Conservation (phyloP, 306 rosid species). For the Quercus dentata region DNA sequence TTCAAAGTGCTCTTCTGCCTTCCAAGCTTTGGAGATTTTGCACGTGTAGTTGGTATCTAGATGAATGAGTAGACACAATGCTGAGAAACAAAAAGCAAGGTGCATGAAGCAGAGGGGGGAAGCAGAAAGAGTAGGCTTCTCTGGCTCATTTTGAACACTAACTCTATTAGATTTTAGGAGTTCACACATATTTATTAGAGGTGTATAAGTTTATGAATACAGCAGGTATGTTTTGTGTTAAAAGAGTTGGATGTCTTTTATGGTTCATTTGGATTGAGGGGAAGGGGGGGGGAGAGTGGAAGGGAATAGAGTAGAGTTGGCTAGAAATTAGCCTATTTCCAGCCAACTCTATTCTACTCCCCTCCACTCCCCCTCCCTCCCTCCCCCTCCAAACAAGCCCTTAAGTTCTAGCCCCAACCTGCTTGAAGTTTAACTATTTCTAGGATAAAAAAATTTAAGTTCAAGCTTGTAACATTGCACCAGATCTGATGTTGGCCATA, state of each 20-base stretch:
- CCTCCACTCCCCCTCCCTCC: no score
- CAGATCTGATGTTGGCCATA: background rate
- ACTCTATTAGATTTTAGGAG: background rate
- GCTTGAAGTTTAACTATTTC: background rate
- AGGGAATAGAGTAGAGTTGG: no score
- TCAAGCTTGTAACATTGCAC: background rate
- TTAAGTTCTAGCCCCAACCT: background rate
- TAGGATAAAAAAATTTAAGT: background rate
- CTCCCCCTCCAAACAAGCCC: background rate
- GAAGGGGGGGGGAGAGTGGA: no score
- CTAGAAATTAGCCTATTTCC: no score
- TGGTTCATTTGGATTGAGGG: no score
- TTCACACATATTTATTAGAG: background rate
- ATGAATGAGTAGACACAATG: constrained; percentile 13
- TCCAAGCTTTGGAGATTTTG: constrained; percentile 96
- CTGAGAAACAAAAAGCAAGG: background rate
- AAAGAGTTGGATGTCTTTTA: no score
- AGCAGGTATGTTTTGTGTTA: background rate
- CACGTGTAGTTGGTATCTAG: constrained; percentile 84
- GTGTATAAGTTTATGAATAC: background rate
- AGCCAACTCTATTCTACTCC: no score
- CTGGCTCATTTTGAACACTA: background rate
- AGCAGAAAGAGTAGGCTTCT: constrained; percentile 4
- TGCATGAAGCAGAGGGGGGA: background rate
- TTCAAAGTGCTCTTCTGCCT: constrained; percentile 51